Conservation (phyloP, 2,329 filamentous ascomycete genomes). For the Cytospora chrysosperma region DNA sequence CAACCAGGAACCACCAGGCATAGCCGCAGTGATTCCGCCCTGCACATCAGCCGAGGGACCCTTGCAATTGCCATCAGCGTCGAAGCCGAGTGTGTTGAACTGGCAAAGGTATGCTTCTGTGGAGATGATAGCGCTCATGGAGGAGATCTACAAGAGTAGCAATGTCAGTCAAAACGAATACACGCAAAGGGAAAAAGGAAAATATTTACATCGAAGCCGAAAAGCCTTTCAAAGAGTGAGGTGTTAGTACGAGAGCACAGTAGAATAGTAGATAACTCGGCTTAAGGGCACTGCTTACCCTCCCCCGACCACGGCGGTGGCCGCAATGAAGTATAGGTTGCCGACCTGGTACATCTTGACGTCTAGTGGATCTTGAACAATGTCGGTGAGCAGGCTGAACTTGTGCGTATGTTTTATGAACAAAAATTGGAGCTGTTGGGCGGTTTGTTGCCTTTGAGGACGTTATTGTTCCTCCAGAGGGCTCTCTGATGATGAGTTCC, state of each 20-base stretch:
- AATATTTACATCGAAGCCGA: constrained; percentile 14
- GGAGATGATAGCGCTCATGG: constrained; percentile 45
- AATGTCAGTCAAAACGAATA: background rate
- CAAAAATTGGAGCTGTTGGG: background rate
- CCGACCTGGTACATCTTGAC: constrained; percentile 28
- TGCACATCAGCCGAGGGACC: constrained; percentile 52
- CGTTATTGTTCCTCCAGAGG: background rate
- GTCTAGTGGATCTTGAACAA: background rate
- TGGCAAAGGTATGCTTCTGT: constrained; percentile 43
- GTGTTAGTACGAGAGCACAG: too few relatives aligned
- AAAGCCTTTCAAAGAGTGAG: background rate
- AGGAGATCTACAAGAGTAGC: constrained; percentile 29
- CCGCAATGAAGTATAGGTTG: constrained; percentile 45
- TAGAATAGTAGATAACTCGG: too few relatives aligned
- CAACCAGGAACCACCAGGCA: constrained; percentile 69
- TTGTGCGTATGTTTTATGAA: background rate
- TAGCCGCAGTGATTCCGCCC: constrained; percentile 67
- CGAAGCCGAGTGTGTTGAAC: constrained; percentile 40
- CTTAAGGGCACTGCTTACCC: too few relatives aligned
- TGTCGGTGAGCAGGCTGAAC: background rate
- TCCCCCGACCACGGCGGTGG: constrained; percentile 41
- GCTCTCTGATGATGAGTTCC: background rate
- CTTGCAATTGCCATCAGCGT: constrained; percentile 42
- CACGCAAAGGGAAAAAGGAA: background rate
- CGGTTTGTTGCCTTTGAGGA: background rate